phyloP scores from a whole-genome alignment of 2,329 filamentous ascomycete species.

The Onygenales sp. region DNA sequence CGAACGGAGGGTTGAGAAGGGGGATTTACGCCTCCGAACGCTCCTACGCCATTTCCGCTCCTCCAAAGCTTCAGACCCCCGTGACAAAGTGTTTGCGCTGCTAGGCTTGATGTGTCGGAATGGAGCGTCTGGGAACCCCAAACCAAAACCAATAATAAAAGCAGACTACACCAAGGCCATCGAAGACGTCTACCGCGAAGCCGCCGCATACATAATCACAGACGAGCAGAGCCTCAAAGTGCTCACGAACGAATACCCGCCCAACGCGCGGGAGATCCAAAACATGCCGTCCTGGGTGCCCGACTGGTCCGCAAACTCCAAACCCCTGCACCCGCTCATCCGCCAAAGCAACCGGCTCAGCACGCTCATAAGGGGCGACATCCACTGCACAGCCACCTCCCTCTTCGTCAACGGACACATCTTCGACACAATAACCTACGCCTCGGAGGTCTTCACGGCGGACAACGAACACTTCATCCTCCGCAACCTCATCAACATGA shows the following conservation, averaged over 20 bases:
- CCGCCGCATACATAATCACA: slow-evolving; percentile 1
- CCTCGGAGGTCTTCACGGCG: neutral
- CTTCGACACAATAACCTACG: slow-evolving; percentile 4
- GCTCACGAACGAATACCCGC: slow-evolving; percentile 3
- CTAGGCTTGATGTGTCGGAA: slow-evolving; percentile 5
- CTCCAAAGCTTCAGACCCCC: slow-evolving; percentile 5
- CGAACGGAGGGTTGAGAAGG: neutral
- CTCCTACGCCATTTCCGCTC: slow-evolving; percentile 1
- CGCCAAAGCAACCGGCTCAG: slow-evolving; percentile 3
- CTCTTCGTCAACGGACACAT: slow-evolving; percentile 4
- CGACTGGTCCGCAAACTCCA: slow-evolving; percentile 7
- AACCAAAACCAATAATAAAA: neutral
- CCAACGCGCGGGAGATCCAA: neutral
- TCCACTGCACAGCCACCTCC: slow-evolving; percentile 2
- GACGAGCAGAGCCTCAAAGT: slow-evolving; percentile 3
- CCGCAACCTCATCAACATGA: slow-evolving; percentile 2
- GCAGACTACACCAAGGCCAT: neutral
- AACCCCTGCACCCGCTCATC: slow-evolving; percentile 1
- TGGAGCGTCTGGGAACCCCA: neutral
- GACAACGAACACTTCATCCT: slow-evolving; percentile 4
- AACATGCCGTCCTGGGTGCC: slow-evolving; percentile 8
- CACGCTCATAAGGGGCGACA: slow-evolving; percentile 2
- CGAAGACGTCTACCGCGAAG: slow-evolving; percentile 2
- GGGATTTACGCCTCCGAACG: slow-evolving; percentile 1
- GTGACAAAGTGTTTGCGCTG: slow-evolving; percentile 10